Base-by-base conservation (phyloP, 2,329 filamentous ascomycete genomes). In the Fusarium pininemorale region DNA sequence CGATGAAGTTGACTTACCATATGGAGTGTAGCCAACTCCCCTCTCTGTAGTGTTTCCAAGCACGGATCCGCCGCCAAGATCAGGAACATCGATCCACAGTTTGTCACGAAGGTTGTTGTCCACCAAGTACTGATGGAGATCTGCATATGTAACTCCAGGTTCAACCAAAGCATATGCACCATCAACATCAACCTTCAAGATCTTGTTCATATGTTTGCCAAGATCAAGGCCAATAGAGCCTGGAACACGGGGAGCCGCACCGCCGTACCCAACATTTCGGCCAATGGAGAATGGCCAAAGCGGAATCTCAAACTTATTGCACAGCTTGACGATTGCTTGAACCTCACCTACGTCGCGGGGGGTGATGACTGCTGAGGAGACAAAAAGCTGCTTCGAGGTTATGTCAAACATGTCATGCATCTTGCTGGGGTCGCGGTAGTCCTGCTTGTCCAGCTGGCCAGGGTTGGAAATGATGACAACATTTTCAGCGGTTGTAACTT, bases 221-320 rank as follows among this genome's bases (percentile, higher is more conserved):
- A 74, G 32, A 45, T 74, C 67, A 1, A 74, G 48, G 0, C 53
- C 58, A 28, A 74, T 42, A 1, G 67, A 72, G 3, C 72, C 72
- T 24, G 71, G 72, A 1, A 74, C 71, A 38, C 72, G 48, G 2
- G 72, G 67, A 5, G 72, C 72, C 50, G 72, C 72, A 12, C 72
- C 72, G 3, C 72, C 72, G 5, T 74, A 74, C 1, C 72, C 72
- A 4, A 74, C 72, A 11, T 74, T 74, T 10, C 74, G 65, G 10
- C 74, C 74, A 12, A 76, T 42, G 0, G 75, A 77, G 15, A 74
- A 72, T 1, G 75, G 75, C 75, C 74, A 77, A 2, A 77, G 37
- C 0, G 75, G 75, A 9, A 77, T 69, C 18, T 70, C 64, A 4
- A 65, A 65, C 30, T 73, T 66, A 18, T 77, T 77, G n/a, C 48